Percentiles rank a stretch among this genome's conserved stretches.
Evolutionary conservation across 169 alveolate genomes (phyloP).

Genomic region (Theileria luwenshuni): DNA sequence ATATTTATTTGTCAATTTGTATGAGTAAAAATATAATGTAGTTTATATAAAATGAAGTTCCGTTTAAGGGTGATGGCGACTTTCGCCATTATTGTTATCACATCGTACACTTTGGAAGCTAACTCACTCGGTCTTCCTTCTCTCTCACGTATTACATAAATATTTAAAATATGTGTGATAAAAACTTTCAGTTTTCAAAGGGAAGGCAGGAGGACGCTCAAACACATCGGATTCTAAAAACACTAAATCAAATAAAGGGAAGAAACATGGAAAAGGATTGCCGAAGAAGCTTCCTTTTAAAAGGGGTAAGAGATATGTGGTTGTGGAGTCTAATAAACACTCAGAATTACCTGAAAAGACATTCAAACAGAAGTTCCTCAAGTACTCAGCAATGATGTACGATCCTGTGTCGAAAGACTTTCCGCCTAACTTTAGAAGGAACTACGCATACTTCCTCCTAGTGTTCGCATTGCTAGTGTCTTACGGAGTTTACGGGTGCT

Average conservation of each 20-base stretch:
- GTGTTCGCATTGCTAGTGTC: constrained; percentile 7
- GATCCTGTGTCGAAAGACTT: constrained; percentile 26
- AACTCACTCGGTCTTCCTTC: background rate
- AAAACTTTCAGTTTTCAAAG: background rate
- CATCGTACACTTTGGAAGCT: background rate
- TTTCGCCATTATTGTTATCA: background rate
- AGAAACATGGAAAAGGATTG: background rate
- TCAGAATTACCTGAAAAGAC: background rate
- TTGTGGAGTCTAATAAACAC: background rate
- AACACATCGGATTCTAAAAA: background rate
- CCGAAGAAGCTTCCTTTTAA: background rate
- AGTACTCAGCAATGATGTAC: background rate
- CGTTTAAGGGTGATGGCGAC: background rate
- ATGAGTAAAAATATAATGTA: background rate
- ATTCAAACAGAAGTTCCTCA: background rate
- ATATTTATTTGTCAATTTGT: no score
- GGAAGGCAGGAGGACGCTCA: background rate
- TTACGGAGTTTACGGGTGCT: constrained; percentile 30
- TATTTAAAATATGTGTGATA: background rate
- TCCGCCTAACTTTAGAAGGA: constrained; percentile 57
- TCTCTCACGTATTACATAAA: constrained; percentile 1
- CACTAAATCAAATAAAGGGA: background rate
- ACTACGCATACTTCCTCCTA: constrained; percentile 40
- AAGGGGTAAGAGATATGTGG: background rate
- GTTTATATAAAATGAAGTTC: constrained; percentile 3